Evolutionary conservation across 768 basidiomycete species (phyloP), one percentile per base, ranked within the genome.

Genomic region (Suillus weaverae): DNA sequence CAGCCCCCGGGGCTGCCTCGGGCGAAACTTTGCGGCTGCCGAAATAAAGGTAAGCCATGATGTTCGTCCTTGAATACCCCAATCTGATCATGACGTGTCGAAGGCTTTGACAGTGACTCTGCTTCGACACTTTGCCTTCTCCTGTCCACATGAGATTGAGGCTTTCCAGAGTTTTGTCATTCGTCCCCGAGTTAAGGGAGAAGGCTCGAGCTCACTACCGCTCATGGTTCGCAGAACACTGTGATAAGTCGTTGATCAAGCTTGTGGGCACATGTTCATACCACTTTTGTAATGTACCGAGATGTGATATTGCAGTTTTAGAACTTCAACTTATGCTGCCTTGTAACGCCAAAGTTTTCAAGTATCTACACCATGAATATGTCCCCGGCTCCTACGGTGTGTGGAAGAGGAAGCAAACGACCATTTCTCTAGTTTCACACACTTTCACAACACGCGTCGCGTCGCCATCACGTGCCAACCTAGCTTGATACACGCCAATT

Each of bases 151-250:
- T 59, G 78, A 86, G 41, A 87, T 89, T 55, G 87, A 88, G 68
- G 71, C 85, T 30, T 88, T 89, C 72, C 86, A 87, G 68, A 86
- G 86, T 61, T 89, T 88, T 65, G 87, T 89, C 14, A 81, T 89
- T 60, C 82, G 87, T 18, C 86, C 88, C 41, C 81, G 86, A 39
- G 71, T 89, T 63, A 77, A 76, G 67, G 86, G 86, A 53, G 77
- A 86, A 67, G 78, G 76, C 1, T 72, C 78, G 11, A 88, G 86
- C 66, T 86, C 85, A 14, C 80, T 89, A 46, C 87, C 88, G 46
- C 78, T 88, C 61, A 66, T 81, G 38, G 80, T 88, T 60, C 81
- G 66, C 57, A 76, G 67, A 60, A 53, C 20, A n/a, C 11, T 54
- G 20, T 77, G 38, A 56, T 60, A 44, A 71, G 26, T 18, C 30